Evolutionary conservation across 2,329 filamentous ascomycete species (phyloP).

Genomic region (Madurella fahalii): DNA sequence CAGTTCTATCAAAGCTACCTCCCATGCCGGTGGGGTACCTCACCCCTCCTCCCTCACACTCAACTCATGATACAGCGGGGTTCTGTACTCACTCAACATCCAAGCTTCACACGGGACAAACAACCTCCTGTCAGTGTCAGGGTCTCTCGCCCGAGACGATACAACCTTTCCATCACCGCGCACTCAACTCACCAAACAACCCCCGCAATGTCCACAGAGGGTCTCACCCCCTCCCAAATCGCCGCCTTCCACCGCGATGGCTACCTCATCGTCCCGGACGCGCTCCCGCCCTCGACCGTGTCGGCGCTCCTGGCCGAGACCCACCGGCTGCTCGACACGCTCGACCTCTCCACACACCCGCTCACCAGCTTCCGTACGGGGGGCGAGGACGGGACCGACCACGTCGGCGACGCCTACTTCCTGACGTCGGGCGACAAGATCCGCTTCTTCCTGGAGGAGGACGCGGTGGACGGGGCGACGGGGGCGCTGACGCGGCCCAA

Average conservation of each 20-base stretch:
- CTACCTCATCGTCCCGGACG: conserved; percentile 81
- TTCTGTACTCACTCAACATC: neutral
- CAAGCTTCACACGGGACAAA: too few species aligned
- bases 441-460: conserved; percentile 96
- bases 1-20: neutral
- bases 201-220: conserved; percentile 28
- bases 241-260: conserved; percentile 73
- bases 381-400: conserved; percentile 57
- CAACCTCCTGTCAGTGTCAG: neutral
- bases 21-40: neutral
- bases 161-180: too few species aligned
- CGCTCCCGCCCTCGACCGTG: conserved; percentile 64
- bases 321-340: conserved; percentile 65
- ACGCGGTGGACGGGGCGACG: conserved; percentile 66
- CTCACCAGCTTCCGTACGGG: conserved; percentile 93
- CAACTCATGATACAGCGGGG: neutral
- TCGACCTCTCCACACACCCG: conserved; percentile 79
- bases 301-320: conserved; percentile 69
- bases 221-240: conserved; percentile 69
- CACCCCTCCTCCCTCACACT: neutral
- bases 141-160: too few species aligned
- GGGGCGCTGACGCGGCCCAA: conserved; percentile 71
- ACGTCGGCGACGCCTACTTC: conserved; percentile 95
- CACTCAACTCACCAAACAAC: neutral
- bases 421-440: conserved; percentile 84